Percentiles rank a stretch among this genome's conserved stretches.
Evolutionary conservation across 768 basidiomycete species (phyloP).

Genomic region (Leucogyrophana mollusca): DNA sequence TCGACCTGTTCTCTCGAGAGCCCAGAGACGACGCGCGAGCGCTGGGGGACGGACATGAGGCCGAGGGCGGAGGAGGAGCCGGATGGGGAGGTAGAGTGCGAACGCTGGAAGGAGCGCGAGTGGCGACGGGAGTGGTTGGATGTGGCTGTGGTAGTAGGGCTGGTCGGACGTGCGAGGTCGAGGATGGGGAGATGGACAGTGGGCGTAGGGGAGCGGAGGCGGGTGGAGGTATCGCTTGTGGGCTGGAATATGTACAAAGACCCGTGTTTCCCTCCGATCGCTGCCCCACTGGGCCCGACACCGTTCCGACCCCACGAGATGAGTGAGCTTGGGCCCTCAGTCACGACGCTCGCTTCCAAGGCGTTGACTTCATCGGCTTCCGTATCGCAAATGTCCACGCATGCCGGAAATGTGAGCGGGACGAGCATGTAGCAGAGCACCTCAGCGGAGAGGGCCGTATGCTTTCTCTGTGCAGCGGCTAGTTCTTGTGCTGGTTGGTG

Average conservation of each 20-base stretch:
- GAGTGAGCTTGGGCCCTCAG: too few relatives aligned
- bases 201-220: neutral
- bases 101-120: slow-evolving; percentile 20
- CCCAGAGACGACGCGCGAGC: slow-evolving; percentile 68
- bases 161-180: neutral
- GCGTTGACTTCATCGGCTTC: too few relatives aligned
- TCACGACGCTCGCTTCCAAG: too few relatives aligned
- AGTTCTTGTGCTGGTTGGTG: too few relatives aligned
- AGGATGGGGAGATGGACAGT: neutral
- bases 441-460: too few relatives aligned
- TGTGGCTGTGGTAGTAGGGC: neutral
- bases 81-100: slow-evolving; percentile 37
- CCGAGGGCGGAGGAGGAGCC: slow-evolving; percentile 33
- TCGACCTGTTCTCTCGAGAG: slow-evolving; percentile 69
- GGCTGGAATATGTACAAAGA: neutral
- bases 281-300: neutral
- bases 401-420: too few relatives aligned
- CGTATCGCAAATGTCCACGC: too few relatives aligned
- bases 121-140: slow-evolving; percentile 20
- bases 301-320: too few relatives aligned
- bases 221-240: neutral
- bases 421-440: too few relatives aligned
- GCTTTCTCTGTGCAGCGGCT: too few relatives aligned
- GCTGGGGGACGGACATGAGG: slow-evolving; percentile 53
- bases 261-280: neutral